A percentile compares a stretch with the other conserved stretches of the same genome.
phyloP scores from a whole-genome alignment of 352 stramenopile genomes.

The Blastocystis sp. region DNA sequence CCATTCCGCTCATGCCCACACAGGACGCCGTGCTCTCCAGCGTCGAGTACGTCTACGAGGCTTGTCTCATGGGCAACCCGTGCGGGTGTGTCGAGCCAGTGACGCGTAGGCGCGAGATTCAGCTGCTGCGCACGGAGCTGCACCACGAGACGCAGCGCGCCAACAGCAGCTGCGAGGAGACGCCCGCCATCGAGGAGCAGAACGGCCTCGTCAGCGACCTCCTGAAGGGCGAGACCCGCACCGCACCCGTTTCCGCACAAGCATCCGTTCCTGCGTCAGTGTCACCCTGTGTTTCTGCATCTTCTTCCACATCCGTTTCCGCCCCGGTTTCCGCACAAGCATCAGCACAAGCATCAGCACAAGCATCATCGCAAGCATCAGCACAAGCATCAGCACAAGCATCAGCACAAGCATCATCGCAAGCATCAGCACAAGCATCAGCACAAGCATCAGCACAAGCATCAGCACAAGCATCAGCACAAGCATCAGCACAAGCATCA shows the following conservation, averaged over 20 bases:
- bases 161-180: not conserved
- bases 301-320: too few species aligned
- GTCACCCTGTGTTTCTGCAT: too few species aligned
- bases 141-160: not conserved
- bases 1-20: not conserved
- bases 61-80: not conserved
- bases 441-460: too few species aligned
- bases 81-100: not conserved
- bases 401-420: too few species aligned
- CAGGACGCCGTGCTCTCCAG: not conserved
- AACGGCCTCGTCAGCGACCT: conserved; percentile 40
- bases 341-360: too few species aligned
- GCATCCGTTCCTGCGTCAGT: not conserved
- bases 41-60: not conserved
- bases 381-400: too few species aligned
- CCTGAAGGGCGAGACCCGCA: not conserved
- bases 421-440: too few species aligned
- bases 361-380: not conserved
- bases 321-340: too few species aligned
- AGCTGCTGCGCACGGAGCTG: not conserved
- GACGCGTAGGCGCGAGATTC: not conserved
- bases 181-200: conserved; percentile 21
- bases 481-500: too few species aligned
- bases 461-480: too few species aligned
- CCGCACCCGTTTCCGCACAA: not conserved